Base-by-base conservation (phyloP, 352 stramenopile species). In the Albugo laibachii region DNA sequence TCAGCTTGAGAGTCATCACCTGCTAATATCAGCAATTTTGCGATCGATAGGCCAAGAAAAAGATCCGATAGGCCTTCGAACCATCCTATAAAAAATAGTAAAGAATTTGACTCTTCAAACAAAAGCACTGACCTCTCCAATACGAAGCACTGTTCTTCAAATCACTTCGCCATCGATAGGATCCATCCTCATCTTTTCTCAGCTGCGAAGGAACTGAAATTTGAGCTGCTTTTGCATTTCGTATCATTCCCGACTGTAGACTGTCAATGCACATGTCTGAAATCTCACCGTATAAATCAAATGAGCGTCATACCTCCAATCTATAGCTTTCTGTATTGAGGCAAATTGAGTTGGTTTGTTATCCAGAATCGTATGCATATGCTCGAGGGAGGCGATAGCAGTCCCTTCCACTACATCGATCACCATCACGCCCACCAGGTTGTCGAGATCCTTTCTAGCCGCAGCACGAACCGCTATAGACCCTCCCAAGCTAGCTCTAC, bases 341-440 rank as follows among this genome's bases (percentile, higher is more conserved):
- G 58, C 56, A 52, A 93, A 93, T 15, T 52, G 48, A 39, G 52
- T 62, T 15, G 81, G 81, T n/a, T 77, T 66, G 39, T 65, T 80
- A 31, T 68, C 56, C 27, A 93, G 60, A 39, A 93, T 83, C 4
- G 58, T 54, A 39, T 82, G 63, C 81, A 93, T 93, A 58, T 89
- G 73, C 39, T 66, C 60, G 11, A 93, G 61, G 8, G 81, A 86
- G n/a, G 78, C 76, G 13, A 92, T 58, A 5, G 81, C 79, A 6
- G 81, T 92, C 40, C 79, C 79, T 47, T 93, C 81, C 10, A 93
- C 81, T 8, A 93, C 81, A 52, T 93, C 81, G 39, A 93, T 76
- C 35, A 93, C 79, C 63, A 93, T 83, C 2, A 91, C 64, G 13
- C 81, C 81, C 11, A 74, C 67, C 11, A 93, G 57, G 2, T 71